Evolutionary conservation across 148 eudicot species (phyloP), one percentile per base, ranked within the genome.

Genomic region (Fallopia convolvulus): DNA sequence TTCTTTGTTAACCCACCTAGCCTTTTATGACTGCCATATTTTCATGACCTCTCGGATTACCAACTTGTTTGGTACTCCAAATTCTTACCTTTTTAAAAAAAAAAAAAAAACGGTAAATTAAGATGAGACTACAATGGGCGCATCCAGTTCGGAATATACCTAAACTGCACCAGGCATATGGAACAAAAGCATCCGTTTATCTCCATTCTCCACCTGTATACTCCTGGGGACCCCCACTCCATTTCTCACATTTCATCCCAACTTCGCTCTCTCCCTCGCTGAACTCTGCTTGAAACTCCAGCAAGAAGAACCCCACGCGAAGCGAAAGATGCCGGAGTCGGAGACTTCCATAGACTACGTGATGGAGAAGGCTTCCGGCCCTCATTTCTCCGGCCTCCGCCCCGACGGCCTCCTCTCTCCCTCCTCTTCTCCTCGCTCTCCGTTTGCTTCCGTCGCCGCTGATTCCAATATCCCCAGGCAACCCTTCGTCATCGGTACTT

Each of bases 311-410:
- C 14, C 48, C 23, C 32, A 60, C 39, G 26, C 49, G 6, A 30
- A 44, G 46, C 32, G 42, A 50, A 48, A 56, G 75, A 89, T 89
- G 96, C 89, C 87, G 82, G 92, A 87, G 72, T 81, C 84, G 77
- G 83, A 86, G 77, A 83, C 81, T 77, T 80, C 92, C 78, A 86
- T 92, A 2, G 97, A 90, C 78, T 82, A 83, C 76, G 92, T 82
- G 58, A 94, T 94, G 96, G 94, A 92, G 83, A 90, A 91, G 44
- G 93, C 98, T 8, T 89, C 96, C n/a, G 96, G 97, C 1, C 88
- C 98, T 32, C 98, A 94, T 75, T 94, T 94, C 79, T 90, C 98
- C 76, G 98, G 98, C 30, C 91, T 94, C 70, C 93, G 93, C 50
- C 80, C 91, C 70, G 91, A 90, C 76, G 81, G 85, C 61, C 81